phyloP scores from a whole-genome alignment of 176 grass and related monocot species.

The Dactylis glomerata region DNA sequence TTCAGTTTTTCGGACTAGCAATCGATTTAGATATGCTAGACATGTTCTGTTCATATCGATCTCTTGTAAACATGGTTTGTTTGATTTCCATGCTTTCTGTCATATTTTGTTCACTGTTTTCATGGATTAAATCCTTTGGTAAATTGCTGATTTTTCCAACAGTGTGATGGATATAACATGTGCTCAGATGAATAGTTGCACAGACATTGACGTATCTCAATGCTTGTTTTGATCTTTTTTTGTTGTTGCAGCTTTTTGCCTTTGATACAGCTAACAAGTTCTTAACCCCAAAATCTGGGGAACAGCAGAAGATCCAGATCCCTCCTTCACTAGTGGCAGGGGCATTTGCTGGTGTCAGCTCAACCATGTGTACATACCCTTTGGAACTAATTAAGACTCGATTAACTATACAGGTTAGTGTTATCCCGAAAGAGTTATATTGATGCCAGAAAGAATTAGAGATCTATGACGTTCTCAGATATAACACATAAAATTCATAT shows the following conservation, averaged over 20 bases:
- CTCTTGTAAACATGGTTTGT: too few relatives aligned
- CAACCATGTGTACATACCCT: conserved; percentile 91
- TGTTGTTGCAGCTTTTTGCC: conserved; percentile 54
- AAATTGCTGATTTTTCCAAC: too few relatives aligned
- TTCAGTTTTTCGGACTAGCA: too few relatives aligned
- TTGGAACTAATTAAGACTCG: conserved; percentile 87
- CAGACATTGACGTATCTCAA: not conserved
- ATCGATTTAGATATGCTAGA: too few relatives aligned
- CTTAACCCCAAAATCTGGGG: conserved; percentile 64
- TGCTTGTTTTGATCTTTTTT: conserved; percentile 2
- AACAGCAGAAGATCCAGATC: conserved; percentile 55
- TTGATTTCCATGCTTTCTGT: too few relatives aligned
- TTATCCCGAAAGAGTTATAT: not conserved
- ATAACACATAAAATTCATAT: not conserved
- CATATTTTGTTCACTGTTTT: too few relatives aligned
- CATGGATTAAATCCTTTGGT: too few relatives aligned
- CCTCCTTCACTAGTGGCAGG: conserved; percentile 79
- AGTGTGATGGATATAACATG: not conserved
- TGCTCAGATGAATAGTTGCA: not conserved
- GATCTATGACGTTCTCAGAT: not conserved
- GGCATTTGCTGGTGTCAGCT: conserved; percentile 86
- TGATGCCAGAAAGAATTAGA: not conserved
- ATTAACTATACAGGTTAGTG: conserved; percentile 82
- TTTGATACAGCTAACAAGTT: conserved; percentile 83
- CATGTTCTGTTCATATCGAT: too few relatives aligned